phyloP scores from a whole-genome alignment of 1,284 basidiomycete genomes.

The Sanguinoderma infundibulare region DNA sequence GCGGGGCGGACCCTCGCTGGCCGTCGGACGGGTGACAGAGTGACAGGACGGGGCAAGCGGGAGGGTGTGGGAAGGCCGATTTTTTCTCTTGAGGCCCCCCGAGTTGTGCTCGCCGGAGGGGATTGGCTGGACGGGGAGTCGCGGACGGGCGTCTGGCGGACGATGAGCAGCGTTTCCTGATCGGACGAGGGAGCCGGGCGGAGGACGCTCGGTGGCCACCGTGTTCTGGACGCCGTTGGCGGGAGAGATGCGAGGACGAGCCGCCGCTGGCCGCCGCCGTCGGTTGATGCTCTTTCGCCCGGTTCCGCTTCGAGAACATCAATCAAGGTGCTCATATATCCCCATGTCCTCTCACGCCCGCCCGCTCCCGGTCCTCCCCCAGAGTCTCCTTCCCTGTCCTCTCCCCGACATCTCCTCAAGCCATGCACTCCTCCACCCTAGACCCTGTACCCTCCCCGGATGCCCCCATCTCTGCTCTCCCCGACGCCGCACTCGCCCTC shows the following conservation, averaged over 20 bases:
- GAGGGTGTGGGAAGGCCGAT: not conserved
- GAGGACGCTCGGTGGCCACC: no score
- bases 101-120: no score
- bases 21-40: not conserved
- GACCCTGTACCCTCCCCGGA: not conserved
- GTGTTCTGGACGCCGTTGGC: no score
- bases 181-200: no score
- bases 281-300: slow-evolving; percentile 22
- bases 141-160: no score
- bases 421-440: not conserved
- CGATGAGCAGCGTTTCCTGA: no score
- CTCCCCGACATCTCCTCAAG: not conserved
- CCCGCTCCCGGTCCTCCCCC: not conserved
- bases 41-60: not conserved
- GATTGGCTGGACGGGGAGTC: no score
- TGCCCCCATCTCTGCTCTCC: not conserved
- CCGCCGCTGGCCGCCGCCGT: not conserved
- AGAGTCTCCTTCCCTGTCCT: not conserved
- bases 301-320: slow-evolving; percentile 24
- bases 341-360: slow-evolving; percentile 8
- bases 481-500: not conserved
- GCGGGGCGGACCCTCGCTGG: no score
- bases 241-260: not conserved
- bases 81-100: no score
- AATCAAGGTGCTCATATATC: slow-evolving; percentile 20